Evolutionary conservation across 1,284 basidiomycete genomes (phyloP).

Genomic region (Ustilago hordei): DNA sequence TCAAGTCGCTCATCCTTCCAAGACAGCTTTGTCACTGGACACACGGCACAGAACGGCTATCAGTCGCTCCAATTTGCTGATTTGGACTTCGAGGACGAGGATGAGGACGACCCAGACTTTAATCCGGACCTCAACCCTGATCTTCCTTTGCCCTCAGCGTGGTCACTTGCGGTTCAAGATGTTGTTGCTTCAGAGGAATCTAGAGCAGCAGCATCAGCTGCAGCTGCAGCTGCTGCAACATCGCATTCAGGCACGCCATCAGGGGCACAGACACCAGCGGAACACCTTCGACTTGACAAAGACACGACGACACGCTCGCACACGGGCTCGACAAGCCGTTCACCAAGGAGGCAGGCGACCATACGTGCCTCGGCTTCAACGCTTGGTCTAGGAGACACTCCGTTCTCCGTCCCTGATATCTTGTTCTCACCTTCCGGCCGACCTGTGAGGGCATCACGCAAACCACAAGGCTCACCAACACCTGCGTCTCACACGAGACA

Average conservation of each 20-base stretch:
- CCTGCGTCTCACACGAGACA: slow-evolving; percentile 2
- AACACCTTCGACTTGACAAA: slow-evolving; percentile 11
- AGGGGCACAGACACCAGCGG: slow-evolving; percentile 31
- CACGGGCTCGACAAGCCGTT: not conserved
- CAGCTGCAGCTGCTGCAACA: slow-evolving; percentile 21
- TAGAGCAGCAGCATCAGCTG: slow-evolving; percentile 39
- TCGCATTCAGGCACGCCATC: slow-evolving; percentile 42
- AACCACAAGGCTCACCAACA: slow-evolving; percentile 22
- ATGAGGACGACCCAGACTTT: slow-evolving; percentile 60
- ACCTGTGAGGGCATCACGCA: slow-evolving; percentile 31
- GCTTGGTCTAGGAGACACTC: not conserved
- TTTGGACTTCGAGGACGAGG: slow-evolving; percentile 59
- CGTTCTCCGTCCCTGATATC: not conserved
- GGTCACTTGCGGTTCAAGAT: slow-evolving; percentile 58
- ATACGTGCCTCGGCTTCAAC: not conserved
- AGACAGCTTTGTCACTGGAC: not conserved
- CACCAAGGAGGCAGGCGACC: slow-evolving; percentile 4
- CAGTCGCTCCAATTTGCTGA: slow-evolving; percentile 50
- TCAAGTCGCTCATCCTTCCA: not conserved
- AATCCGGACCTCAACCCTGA: slow-evolving; percentile 52
- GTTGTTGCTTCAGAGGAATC: slow-evolving; percentile 50
- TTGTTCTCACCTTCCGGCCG: slow-evolving; percentile 34
- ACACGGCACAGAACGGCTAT: slow-evolving; percentile 2
- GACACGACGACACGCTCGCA: not conserved
- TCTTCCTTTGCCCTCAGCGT: slow-evolving; percentile 53